These are phyloP conservation scores for Diaporthe amygdali DNA, from an alignment of 2,329 filamentous ascomycete species.

Conservation along the genomic window DNA sequence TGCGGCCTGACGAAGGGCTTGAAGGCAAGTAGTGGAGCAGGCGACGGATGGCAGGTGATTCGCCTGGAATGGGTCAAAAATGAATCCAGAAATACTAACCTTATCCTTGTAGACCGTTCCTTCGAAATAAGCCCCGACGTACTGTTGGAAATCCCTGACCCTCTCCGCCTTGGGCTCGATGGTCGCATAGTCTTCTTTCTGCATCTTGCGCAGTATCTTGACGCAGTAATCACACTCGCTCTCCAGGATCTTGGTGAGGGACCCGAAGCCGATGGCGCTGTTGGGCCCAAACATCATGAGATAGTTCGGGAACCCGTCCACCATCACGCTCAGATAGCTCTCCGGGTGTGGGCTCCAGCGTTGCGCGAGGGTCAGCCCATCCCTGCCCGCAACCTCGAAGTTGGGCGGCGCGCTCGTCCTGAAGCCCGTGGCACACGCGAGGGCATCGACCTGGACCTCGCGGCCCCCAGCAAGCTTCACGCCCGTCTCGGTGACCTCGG, in stretches of 20 bases:
- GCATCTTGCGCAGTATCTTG: slow-evolving; percentile 51
- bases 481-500: slow-evolving; percentile 40
- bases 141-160: slow-evolving; percentile 52
- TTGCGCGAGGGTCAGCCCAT: slow-evolving; percentile 40
- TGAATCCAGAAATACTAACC: background rate
- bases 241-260: slow-evolving; percentile 52
- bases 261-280: slow-evolving; percentile 51
- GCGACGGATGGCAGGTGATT: too few relatives aligned
- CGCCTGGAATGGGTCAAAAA: too few relatives aligned
- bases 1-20: too few relatives aligned
- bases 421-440: slow-evolving; percentile 56
- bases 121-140: slow-evolving; percentile 53
- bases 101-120: slow-evolving; percentile 52
- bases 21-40: too few relatives aligned
- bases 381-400: slow-evolving; percentile 47
- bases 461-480: slow-evolving; percentile 33
- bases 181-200: slow-evolving; percentile 49
- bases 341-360: slow-evolving; percentile 46
- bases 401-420: slow-evolving; percentile 42
- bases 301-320: slow-evolving; percentile 55
- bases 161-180: slow-evolving; percentile 49
- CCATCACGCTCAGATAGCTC: slow-evolving; percentile 50
- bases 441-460: slow-evolving; percentile 45
- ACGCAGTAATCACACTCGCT: slow-evolving; percentile 54
- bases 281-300: slow-evolving; percentile 56